phyloP scores from a whole-genome alignment of 345 rosid species.

The Gossypium bickii region DNA sequence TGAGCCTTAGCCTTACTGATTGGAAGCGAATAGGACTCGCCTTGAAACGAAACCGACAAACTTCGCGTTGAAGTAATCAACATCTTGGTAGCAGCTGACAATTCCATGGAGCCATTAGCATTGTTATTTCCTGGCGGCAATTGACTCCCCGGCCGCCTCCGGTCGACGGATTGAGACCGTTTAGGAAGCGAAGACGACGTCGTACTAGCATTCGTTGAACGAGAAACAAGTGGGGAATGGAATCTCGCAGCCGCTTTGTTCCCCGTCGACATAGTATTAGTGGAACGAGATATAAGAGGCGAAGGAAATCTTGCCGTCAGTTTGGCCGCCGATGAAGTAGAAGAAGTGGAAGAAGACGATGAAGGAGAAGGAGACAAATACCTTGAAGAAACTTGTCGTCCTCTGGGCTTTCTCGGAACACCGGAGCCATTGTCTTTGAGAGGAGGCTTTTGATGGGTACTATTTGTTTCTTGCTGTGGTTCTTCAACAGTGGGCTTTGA shows the following conservation, averaged over 20 bases:
- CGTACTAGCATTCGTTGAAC: slow-evolving; percentile 42
- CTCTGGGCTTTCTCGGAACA: slow-evolving; percentile 54
- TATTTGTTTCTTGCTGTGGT: slow-evolving; percentile 9
- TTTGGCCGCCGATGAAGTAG: slow-evolving; percentile 36
- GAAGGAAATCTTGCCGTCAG: slow-evolving; percentile 25
- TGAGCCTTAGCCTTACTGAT: slow-evolving; percentile 69
- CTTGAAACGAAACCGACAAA: slow-evolving; percentile 89
- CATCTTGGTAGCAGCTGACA: slow-evolving; percentile 66
- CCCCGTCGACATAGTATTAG: slow-evolving; percentile 21
- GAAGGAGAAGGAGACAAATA: slow-evolving; percentile 89
- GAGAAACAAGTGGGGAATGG: slow-evolving; percentile 61
- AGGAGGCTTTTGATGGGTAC: slow-evolving; percentile 21
- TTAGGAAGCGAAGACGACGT: slow-evolving; percentile 40
- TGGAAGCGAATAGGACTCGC: slow-evolving; percentile 78
- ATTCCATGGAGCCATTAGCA: slow-evolving; percentile 30
- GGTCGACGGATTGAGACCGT: slow-evolving; percentile 84
- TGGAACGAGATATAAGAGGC: slow-evolving; percentile 31
- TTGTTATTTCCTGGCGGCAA: slow-evolving; percentile 26
- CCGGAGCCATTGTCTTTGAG: slow-evolving; percentile 35
- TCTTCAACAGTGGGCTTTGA: slow-evolving; percentile 28
- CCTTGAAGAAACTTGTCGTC: slow-evolving; percentile 74
- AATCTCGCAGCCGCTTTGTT: slow-evolving; percentile 37
- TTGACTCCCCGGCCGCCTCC: slow-evolving; percentile 43
- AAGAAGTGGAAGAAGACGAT: slow-evolving; percentile 42
- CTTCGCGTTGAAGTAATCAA: slow-evolving; percentile 83